phyloP scores from a whole-genome alignment of 1,284 basidiomycete species.

The Sanguinoderma infundibulare region DNA sequence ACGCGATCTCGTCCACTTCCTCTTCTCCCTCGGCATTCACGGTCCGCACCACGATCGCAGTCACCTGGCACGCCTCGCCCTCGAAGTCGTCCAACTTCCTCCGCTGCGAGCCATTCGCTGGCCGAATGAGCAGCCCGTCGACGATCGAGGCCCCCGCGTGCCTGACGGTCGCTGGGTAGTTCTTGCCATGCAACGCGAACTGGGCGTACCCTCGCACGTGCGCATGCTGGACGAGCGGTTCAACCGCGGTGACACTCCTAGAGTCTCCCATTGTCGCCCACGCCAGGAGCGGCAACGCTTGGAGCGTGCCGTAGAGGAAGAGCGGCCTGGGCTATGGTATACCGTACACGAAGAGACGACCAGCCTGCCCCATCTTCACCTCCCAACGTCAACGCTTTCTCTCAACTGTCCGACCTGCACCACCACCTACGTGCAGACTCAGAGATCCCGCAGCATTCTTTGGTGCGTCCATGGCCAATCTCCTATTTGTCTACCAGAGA shows the following conservation, averaged over 20 bases:
- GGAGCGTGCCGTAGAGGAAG: no score
- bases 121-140: not conserved
- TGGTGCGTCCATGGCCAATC: no score
- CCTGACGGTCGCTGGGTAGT: not conserved
- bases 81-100: not conserved
- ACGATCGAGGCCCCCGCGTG: not conserved
- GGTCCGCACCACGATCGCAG: not conserved
- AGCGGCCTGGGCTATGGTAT: no score
- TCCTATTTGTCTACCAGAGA: no score
- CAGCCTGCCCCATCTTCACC: no score
- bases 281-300: not conserved
- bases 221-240: not conserved
- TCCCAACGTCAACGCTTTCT: no score
- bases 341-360: no score
- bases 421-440: no score
- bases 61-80: not conserved
- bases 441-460: no score
- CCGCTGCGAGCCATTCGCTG: not conserved
- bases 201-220: not conserved
- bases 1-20: no score
- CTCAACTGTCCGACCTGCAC: no score
- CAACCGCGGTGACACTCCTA: not conserved
- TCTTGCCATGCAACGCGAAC: not conserved
- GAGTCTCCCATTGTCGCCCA: not conserved
- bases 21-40: not conserved